Percentiles rank a stretch among this genome's conserved stretches.
Conservation (phyloP, 768 basidiomycete genomes). For the Pisolithus orientalis region DNA sequence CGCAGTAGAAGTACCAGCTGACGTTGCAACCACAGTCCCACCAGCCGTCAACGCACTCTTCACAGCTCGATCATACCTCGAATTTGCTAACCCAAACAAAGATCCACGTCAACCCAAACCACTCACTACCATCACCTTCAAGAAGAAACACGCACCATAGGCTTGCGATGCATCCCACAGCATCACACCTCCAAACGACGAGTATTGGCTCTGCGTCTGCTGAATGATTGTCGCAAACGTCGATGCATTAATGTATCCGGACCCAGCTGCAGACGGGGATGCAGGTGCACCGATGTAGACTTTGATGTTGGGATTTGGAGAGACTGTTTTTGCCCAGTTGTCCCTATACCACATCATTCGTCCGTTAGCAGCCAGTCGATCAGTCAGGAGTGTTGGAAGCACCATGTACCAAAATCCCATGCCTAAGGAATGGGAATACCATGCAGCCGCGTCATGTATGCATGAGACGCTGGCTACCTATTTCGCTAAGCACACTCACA, state of each 20-base stretch:
- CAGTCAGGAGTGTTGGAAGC: neutral
- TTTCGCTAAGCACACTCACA: conserved; percentile 11
- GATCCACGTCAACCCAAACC: too few relatives aligned
- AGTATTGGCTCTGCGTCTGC: conserved; percentile 29
- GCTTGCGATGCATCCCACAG: conserved; percentile 43
- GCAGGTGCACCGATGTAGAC: conserved; percentile 45
- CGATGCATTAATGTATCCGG: conserved; percentile 34
- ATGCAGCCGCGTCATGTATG: neutral
- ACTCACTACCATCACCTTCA: too few relatives aligned
- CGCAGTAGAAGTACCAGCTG: too few relatives aligned
- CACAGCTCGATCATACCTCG: conserved; percentile 34
- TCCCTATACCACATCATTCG: conserved; percentile 28
- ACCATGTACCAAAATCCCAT: conserved; percentile 39
- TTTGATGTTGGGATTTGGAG: conserved; percentile 41
- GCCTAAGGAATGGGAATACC: conserved; percentile 27
- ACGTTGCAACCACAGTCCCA: neutral
- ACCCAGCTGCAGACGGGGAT: conserved; percentile 32
- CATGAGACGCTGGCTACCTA: neutral
- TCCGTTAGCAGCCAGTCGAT: too few relatives aligned
- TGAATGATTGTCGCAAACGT: conserved; percentile 28
- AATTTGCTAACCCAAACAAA: conserved; percentile 29
- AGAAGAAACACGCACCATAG: conserved; percentile 23
- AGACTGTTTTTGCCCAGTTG: conserved; percentile 37
- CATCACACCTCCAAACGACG: conserved; percentile 42
- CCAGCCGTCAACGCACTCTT: conserved; percentile 34